Base-by-base conservation (phyloP, 345 rosid species). In the Lepidium africanum region DNA sequence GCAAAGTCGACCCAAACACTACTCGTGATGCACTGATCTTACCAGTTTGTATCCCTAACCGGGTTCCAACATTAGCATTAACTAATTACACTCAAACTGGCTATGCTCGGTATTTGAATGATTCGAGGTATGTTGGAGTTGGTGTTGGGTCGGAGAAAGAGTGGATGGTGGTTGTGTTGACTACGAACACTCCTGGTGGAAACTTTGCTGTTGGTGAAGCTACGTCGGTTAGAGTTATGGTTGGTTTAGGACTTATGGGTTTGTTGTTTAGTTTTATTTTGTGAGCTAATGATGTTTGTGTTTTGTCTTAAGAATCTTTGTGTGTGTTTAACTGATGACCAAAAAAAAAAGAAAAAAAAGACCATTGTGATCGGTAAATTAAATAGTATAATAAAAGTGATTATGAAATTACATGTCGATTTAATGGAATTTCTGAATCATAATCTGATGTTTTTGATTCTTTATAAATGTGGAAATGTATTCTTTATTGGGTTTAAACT, bases 121-220 rank as follows among this genome's bases (percentile, higher is more conserved):
- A 85, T 67, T 81, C 93, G 3, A 80, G 46, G 73, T 86, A 65
- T 40, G 82, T 77, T 0, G 96, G 87, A 0, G 86, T 78, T 0
- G 98, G 96, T 7, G 49, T 88, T 4, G 90, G 89, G 5, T 84
- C 90, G 3, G 87, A 86, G 40, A 84, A 86, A 11, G 86, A 90
- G 52, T 88, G 96, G 98, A 84, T 84, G 87, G 96, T 92, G 14
- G 70, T 83, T 10, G 84, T 90, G 12, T 50, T 92, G 54, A 71
- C 72, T 0, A 80, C 86, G 0, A 81, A 33, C 36, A 84, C 84
- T 3, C 80, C 63, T 0, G 47, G 66, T 0, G 98, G 96, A 19
- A 82, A 77, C 36, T 82, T 90, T 6, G 72, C 76, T 0, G 69
- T 25, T 15, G 88, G 82, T 5, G 83, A 61, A 0, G 47, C 63